Base-by-base conservation (phyloP, 2,329 filamentous ascomycete genomes). In the Trichoderma sp. region DNA sequence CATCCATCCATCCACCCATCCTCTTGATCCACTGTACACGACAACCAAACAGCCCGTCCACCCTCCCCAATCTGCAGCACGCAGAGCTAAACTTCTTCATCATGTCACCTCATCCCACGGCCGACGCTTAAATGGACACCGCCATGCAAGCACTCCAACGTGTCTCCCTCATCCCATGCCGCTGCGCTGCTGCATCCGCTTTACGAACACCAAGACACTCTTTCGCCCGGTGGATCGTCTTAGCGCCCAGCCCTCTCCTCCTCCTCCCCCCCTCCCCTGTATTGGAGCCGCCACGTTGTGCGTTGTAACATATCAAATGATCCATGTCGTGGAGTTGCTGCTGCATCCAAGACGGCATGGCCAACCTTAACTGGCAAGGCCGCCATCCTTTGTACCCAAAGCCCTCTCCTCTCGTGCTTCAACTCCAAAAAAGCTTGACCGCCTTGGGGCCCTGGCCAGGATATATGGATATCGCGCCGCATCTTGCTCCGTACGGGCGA, bases 211-310 rank as follows among this genome's bases (percentile, higher is more conserved):
- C 64, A 59, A 66, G 59, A 22, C 35, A n/a, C 61, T 29, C n/a
- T 15, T 27, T 57, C 53, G 52, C 22, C 39, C 22, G 54, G 64
- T 67, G 64, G 64, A 65, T 65, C 63, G 54, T 39, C 64, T 59
- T 67, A 58, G 54, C 64, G 53, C 64, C 64, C 64, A 67, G 64
- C 64, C 64, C 64, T n/a, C n/a, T n/a, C n/a, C n/a, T n/a, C n/a
- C n/a, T n/a, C n/a, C n/a, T n/a, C n/a, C n/a, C n/a, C n/a, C n/a
- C n/a, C n/a, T n/a, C 63, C 64, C 54, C 42, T 56, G 53, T 67
- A 52, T 57, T 67, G 39, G 64, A 58, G 64, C 64, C 64, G 64
- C 64, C 64, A 67, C 64, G 64, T 67, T 67, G 64, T 67, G 54
- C 53, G 54, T 67, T 65, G 63, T 63, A 63, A 52, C 27, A 39